phyloP scores from a whole-genome alignment of 306 rosid species.

The Alnus rubra region DNA sequence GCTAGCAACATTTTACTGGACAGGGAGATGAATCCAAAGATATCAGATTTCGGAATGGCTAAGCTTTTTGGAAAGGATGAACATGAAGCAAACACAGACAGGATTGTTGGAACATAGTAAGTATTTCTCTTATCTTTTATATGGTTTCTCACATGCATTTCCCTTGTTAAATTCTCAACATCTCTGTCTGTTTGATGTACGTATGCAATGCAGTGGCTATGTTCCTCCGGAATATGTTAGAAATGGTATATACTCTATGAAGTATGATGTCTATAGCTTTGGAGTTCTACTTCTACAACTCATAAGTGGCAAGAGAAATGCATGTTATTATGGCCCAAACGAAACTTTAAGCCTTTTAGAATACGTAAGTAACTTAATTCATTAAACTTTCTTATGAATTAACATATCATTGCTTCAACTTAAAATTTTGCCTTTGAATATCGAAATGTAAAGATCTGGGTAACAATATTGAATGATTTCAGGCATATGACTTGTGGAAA shows the following conservation, averaged over 20 bases:
- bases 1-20: conserved; percentile 61
- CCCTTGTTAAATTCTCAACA: background rate
- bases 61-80: conserved; percentile 56
- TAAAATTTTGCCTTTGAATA: background rate
- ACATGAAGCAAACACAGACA: conserved; percentile 58
- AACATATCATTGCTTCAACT: background rate
- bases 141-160: background rate
- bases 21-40: conserved; percentile 55
- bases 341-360: conserved; percentile 32
- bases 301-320: conserved; percentile 35
- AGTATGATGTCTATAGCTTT: conserved; percentile 1
- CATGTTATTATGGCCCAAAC: conserved; percentile 4
- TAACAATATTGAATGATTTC: background rate
- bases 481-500: conserved; percentile 49
- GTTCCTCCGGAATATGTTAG: conserved; percentile 24
- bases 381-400: background rate
- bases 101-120: conserved; percentile 66
- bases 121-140: conserved; percentile 6
- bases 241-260: conserved; percentile 34
- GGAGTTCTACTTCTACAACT: conserved; percentile 36
- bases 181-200: background rate
- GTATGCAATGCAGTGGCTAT: background rate
- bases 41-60: conserved; percentile 76
- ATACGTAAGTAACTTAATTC: conserved; percentile 29
- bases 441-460: background rate